Percentiles rank a stretch among this genome's conserved stretches.
phyloP scores from a whole-genome alignment of 139 green algal species.

The Cymbomonas tetramitiformis region DNA sequence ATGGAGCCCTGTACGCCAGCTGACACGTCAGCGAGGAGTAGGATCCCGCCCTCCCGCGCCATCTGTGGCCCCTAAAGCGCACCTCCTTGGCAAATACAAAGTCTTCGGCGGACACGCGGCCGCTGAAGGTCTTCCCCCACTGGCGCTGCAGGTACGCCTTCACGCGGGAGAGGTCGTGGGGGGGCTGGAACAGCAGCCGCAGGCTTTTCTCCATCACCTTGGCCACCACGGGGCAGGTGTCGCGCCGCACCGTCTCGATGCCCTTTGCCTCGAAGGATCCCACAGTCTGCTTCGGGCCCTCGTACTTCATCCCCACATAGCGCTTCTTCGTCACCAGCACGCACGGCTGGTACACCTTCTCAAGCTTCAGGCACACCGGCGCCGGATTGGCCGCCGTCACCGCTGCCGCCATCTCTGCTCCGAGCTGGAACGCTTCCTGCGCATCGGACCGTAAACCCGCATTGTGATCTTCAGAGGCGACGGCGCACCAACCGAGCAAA shows the following conservation, averaged over 20 bases:
- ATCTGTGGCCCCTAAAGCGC: conserved; percentile 21
- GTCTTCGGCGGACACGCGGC: conserved; percentile 57
- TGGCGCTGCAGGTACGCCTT: conserved; percentile 63
- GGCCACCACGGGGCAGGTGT: conserved; percentile 71
- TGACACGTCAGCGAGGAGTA: too few relatives aligned
- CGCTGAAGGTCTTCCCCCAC: conserved; percentile 69
- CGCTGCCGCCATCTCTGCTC: conserved; percentile 62
- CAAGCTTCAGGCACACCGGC: conserved; percentile 80
- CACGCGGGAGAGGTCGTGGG: conserved; percentile 44
- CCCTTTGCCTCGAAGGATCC: conserved; percentile 69
- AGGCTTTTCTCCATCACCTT: conserved; percentile 75
- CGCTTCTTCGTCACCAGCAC: conserved; percentile 93
- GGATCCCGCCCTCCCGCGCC: too few relatives aligned
- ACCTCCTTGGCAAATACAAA: conserved; percentile 37
- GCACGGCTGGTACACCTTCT: conserved; percentile 91
- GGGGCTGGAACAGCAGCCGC: conserved; percentile 59
- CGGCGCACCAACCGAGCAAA: too few relatives aligned
- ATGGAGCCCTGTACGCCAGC: too few relatives aligned
- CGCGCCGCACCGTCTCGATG: conserved; percentile 85
- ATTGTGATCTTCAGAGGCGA: not conserved
- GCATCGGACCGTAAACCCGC: too few relatives aligned
- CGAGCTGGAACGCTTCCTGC: conserved; percentile 63
- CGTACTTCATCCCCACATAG: conserved; percentile 83
- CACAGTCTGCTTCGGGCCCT: conserved; percentile 43
- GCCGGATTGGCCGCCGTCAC: conserved; percentile 74